Percentiles rank a stretch among this genome's conserved stretches.
phyloP scores from a whole-genome alignment of 2,329 filamentous ascomycete genomes.

The Penicillium sp. region DNA sequence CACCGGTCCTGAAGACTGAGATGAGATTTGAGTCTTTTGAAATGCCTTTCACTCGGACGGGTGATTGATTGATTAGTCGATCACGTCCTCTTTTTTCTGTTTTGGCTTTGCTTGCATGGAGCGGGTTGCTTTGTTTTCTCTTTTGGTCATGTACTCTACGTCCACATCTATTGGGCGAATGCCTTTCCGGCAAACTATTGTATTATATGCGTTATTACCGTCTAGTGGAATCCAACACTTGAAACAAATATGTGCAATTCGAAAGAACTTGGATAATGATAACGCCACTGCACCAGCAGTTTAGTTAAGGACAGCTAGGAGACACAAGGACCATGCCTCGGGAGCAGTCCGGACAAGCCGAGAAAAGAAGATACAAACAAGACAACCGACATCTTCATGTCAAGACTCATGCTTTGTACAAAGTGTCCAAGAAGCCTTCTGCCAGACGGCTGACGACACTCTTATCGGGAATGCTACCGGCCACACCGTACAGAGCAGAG shows the following conservation, averaged over 20 bases:
- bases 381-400: neutral
- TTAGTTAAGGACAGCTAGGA: constrained; percentile 4
- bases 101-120: constrained; percentile 15
- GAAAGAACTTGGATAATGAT: constrained; percentile 15
- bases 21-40: neutral
- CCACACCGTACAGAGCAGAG: constrained; percentile 89
- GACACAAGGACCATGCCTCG: neutral
- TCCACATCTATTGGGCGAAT: neutral
- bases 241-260: constrained; percentile 21
- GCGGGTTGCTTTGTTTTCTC: constrained; percentile 9
- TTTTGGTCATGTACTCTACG: constrained; percentile 8
- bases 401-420: constrained; percentile 72
- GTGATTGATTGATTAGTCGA: neutral
- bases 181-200: constrained; percentile 1
- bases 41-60: neutral
- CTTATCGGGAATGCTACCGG: constrained; percentile 92
- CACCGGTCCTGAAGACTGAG: neutral
- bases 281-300: constrained; percentile 11
- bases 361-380: constrained; percentile 6
- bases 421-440: constrained; percentile 82
- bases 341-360: neutral
- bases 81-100: constrained; percentile 2
- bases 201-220: constrained; percentile 7
- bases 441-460: constrained; percentile 88
- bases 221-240: neutral